Base-by-base conservation (phyloP, 1,139 yeast genomes). In the Suhomyces anneliseae region DNA sequence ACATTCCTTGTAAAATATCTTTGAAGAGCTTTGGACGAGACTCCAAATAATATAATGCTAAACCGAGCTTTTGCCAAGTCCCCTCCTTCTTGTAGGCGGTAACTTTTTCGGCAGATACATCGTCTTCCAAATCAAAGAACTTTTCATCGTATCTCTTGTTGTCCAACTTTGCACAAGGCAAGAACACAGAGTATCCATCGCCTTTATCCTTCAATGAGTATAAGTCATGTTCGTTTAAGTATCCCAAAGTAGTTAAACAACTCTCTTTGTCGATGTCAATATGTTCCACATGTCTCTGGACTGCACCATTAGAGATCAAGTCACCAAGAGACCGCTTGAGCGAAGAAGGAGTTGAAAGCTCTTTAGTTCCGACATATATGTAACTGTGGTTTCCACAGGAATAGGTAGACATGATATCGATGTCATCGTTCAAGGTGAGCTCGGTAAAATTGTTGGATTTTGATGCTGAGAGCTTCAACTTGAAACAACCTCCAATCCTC, bases 1-100 rank as follows among this genome's bases (percentile, higher is more conserved):
- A 79, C 48, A 83, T 65, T 38, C 83, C 82, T 52, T 77, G 75
- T 61, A 90, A 67, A 0, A 88, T 65, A 2, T 62, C 53, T 33
- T 76, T 68, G 55, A 90, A 68, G 0, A 81, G 74, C 1, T 79
- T 64, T 0, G 72, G 72, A 51, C 89, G 79, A 1, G 66, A 50
- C 49, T 80, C 75, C 38, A 93, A 64, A 60, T 85, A 87, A 39
- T 78, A 78, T 41, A 81, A 69, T 1, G 84, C 78, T 37, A 93
- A 69, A 1, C 85, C 90, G 33, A 85, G 71, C 4, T 70, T 64
- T 15, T 77, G 75, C 97, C 97, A 92, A 0, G 95, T 81, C 27
- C 60, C 60, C 26, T 40, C 40, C 11, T 31, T 14, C 14, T 34
- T 26, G 8, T 6, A 11, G 15, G 32, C 19, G 11, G 27, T 9